Evolutionary conservation across 2,329 filamentous ascomycete species (phyloP), one percentile per base, ranked within the genome.

Genomic region (Xylaria sp.): DNA sequence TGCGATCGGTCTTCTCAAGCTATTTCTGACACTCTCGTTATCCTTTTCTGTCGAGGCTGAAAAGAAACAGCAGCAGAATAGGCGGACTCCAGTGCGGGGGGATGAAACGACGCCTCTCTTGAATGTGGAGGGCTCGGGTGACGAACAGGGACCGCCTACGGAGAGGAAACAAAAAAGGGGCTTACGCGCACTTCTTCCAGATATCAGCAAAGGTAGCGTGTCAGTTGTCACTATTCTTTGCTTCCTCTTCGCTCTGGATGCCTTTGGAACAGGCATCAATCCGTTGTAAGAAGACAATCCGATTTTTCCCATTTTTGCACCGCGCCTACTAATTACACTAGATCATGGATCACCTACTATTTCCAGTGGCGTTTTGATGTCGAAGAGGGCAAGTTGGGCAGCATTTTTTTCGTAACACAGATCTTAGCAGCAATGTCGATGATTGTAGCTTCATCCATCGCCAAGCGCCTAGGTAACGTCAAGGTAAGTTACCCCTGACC

Each of bases 221-320:
- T 74, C 80, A 0, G 83, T 89, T 34, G 81, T 92, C 6, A 76
- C 86, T 60, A 87, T 88, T 58, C 82, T 95, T 0, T 91, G 89
- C 74, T 70, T 91, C 8, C 81, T 95, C 6, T 75, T 76, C 52
- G 73, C 66, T 10, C 57, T 77, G 1, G 74, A 77, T 43, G 74
- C 74, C 0, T 73, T 77, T 20, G 91, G 90, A 1, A 90, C 89
- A 1, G 91, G 92, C 1, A 85, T 94, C 76, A 90, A 89, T 4
- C 87, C 89, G 25, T 74, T 88, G 83, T 89, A 80, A 77, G 85
- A 81, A 83, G 82, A 13, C 82, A 12, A 79, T 70, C 76, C 77
- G 13, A 78, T 77, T 1, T 75, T 18, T 80, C 15, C 2, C 23
- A 57, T 41, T 28, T 23, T 34, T 12, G 7, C 32, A 48, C 1